Evolutionary conservation across 73 alveolate species (phyloP), one percentile per base, ranked within the genome.

Genomic region (Paramecium primaurelia): DNA sequence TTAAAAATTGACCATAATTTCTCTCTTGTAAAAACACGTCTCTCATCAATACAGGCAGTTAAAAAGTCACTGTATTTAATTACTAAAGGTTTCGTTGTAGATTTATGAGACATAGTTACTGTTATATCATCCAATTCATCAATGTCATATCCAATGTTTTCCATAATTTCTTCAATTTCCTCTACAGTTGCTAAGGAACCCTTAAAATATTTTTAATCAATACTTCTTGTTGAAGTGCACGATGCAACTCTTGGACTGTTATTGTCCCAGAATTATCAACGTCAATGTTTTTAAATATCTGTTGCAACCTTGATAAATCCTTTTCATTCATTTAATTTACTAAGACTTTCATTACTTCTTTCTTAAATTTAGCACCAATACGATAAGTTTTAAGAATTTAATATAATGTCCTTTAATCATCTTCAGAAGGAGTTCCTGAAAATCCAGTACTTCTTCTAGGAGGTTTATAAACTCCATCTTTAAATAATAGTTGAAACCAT

Each of bases 401-500:
- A 25, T 80, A 80, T 32, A 80, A 20, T 6, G 91, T 45, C 45
- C 91, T 42, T 80, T 80, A 12, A 80, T 80, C 91, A 47, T 80
- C 91, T 10, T 73, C 59, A 30, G 47, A 80, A 4, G 44, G 9
- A 45, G 45, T 40, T 26, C 36, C 36, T 80, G 84, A 64, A 28
- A 64, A 64, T 32, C 84, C 84, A 12, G 84, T 64, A 34, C 84
- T 64, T 34, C 84, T 64, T 64, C 84, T 64, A 6, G 84, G 84
- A 12, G 47, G 84, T 64, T 10, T 54, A 59, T 40, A 47, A 20
- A 51, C 58, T 20, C 80, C 85, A 49, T 88, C 77, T 22, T 69
- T 88, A 20, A 86, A 71, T 49, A 83, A 92, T 1, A 69, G 77
- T 10, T 77, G 25, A 86, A 97, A 94, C 98, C 98, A 97, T 64